phyloP scores from a whole-genome alignment of 1,284 basidiomycete species.

The Tilletia indica region DNA sequence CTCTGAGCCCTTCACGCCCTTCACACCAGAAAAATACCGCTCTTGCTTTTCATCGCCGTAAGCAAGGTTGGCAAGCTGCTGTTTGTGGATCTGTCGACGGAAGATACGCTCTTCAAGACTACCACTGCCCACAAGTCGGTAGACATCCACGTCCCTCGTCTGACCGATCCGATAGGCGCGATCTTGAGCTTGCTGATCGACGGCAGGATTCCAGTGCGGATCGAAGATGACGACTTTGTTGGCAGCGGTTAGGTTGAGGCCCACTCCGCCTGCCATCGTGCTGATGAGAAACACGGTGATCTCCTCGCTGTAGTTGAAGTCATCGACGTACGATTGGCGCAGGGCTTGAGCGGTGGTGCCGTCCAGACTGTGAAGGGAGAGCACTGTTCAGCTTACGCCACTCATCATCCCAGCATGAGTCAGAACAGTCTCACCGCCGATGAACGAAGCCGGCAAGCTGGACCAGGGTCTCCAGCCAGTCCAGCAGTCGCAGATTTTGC shows the following conservation, averaged over 20 bases:
- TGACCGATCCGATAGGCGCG: slow-evolving; percentile 64
- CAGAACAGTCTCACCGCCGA: neutral
- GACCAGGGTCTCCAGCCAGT: slow-evolving; percentile 74
- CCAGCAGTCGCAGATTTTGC: slow-evolving; percentile 75
- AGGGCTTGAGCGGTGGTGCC: slow-evolving; percentile 61
- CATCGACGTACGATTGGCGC: slow-evolving; percentile 67
- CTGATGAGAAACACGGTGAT: slow-evolving; percentile 80
- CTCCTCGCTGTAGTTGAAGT: slow-evolving; percentile 72
- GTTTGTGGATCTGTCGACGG: slow-evolving; percentile 81
- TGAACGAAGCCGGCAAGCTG: slow-evolving; percentile 60
- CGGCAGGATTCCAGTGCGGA: slow-evolving; percentile 74
- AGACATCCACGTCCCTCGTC: slow-evolving; percentile 38
- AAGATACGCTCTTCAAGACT: slow-evolving; percentile 62
- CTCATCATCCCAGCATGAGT: neutral
- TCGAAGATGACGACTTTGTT: slow-evolving; percentile 88
- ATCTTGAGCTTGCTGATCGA: slow-evolving; percentile 85
- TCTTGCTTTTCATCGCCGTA: slow-evolving; percentile 61
- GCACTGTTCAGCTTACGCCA: too few species aligned
- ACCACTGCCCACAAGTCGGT: slow-evolving; percentile 39
- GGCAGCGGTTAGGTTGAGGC: slow-evolving; percentile 81
- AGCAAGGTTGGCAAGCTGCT: slow-evolving; percentile 81
- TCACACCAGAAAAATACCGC: neutral
- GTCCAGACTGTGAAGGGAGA: slow-evolving; percentile 69
- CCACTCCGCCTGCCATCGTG: slow-evolving; percentile 73
- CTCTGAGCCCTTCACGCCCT: neutral